Base-by-base conservation (phyloP, 1,284 basidiomycete genomes). In the Cutaneotrichosporon spelunceum region DNA sequence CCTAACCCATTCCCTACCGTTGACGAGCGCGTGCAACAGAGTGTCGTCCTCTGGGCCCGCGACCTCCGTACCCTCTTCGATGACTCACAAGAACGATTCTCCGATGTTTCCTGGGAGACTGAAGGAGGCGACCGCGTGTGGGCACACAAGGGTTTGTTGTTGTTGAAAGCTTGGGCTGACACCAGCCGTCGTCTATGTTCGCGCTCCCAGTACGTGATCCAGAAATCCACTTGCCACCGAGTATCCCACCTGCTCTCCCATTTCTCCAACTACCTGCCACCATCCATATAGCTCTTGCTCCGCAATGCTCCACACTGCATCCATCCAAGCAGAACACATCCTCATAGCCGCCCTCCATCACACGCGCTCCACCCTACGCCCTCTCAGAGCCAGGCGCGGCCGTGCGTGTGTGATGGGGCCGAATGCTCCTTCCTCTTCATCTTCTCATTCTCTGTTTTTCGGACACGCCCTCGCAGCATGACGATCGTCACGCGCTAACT, bases 31-130 rank as follows among this genome's bases (percentile, higher is more conserved):
- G 70, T 79, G 5, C 53, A 58, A 9, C 54, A 67, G 24, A 77
- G 75, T 9, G 74, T 68, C 5, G 68, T 76, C 9, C 66, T 68
- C n/a, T 95, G 93, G 91, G 87, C 91, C 70, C 77, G 80, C 34
- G 87, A 95, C 79, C 83, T 96, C 13, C 83, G 86, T 65, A 74
- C 81, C 2, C 83, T 96, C 42, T 93, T 91, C 77, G 83, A 84
- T 65, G 82, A 87, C 62, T 88, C 93, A 26, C 88, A 88, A 75
- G 88, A 91, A 63, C 83, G 90, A 59, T 95, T 92, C 74, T 88
- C 89, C n/a, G 93, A 96, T 81, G 90, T 97, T 57, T 86, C 90
- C 19, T 96, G 93, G 93, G 87, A 90, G 75, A 84, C 86, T 27
- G 83, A 83, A 36, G 83, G 83, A 58, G 80, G 80, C 27, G 78